These are phyloP conservation scores for Daldinia sp. DNA, from an alignment of 2,329 filamentous ascomycete genomes.

Conservation along the genomic window DNA sequence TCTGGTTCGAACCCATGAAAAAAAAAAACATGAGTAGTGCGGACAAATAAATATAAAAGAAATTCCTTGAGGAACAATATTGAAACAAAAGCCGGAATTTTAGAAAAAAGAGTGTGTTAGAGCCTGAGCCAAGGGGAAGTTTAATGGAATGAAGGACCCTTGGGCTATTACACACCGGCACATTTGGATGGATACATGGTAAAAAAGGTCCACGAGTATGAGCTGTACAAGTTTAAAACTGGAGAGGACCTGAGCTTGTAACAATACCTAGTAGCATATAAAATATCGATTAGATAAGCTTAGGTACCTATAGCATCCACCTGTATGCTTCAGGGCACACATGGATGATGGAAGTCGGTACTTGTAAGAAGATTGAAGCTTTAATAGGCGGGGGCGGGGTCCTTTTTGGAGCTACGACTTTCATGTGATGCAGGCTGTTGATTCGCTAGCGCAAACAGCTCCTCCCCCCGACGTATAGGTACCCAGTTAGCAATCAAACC, in stretches of 20 bases:
- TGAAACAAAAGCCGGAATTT: not conserved
- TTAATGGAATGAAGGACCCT: constrained; percentile 12
- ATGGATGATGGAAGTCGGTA: not conserved
- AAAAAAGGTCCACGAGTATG: not conserved
- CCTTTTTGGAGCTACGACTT: constrained; percentile 4
- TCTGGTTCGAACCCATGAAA: constrained; percentile 13
- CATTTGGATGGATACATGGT: not conserved
- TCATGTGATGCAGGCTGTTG: not conserved
- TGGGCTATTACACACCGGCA: not conserved
- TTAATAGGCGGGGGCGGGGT: constrained; percentile 33
- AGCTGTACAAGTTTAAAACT: not conserved
- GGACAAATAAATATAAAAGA: not conserved
- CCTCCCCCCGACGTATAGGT: constrained; percentile 9
- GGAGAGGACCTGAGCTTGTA: not conserved
- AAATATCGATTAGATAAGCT: constrained; percentile 2
- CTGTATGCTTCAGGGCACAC: not conserved
- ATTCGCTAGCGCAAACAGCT: constrained; percentile 4
- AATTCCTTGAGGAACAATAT: not conserved
- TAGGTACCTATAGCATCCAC: not conserved
- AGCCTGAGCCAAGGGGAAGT: constrained; percentile 4
- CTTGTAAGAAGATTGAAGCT: not conserved
- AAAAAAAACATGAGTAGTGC: constrained; percentile 22
- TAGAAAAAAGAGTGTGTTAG: not conserved
- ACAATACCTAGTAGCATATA: not conserved
- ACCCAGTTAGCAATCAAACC: not conserved